phyloP scores from a whole-genome alignment of 768 basidiomycete species.

The Candolleomyces eurysporus region DNA sequence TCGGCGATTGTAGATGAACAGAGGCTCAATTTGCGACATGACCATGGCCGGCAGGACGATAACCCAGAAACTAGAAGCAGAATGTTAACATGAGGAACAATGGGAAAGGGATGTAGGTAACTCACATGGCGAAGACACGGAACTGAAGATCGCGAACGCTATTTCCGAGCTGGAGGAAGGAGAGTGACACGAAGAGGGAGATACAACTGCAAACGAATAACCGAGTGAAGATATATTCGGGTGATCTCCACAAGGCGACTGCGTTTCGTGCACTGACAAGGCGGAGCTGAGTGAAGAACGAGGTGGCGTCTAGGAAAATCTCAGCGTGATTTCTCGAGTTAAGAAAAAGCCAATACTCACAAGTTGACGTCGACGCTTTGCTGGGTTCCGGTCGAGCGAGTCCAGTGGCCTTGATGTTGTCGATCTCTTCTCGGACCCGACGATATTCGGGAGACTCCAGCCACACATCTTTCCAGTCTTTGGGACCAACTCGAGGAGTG shows the following conservation, averaged over 20 bases:
- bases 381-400: conserved; percentile 40
- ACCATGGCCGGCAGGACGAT: conserved; percentile 70
- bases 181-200: conserved; percentile 70
- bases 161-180: conserved; percentile 73
- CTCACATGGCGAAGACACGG: conserved; percentile 76
- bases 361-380: conserved; percentile 42
- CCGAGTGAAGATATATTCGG: conserved; percentile 83
- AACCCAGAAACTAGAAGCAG: conserved; percentile 55
- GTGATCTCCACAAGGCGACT: conserved; percentile 74
- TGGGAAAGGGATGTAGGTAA: conserved; percentile 2
- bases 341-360: conserved; percentile 29
- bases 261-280: conserved; percentile 67
- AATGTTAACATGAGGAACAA: not conserved
- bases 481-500: conserved; percentile 65
- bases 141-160: conserved; percentile 71
- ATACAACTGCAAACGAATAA: conserved; percentile 74
- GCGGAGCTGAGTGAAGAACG: conserved; percentile 71
- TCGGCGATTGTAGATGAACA: conserved; percentile 73
- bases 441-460: conserved; percentile 61
- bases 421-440: conserved; percentile 41
- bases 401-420: conserved; percentile 44
- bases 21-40: conserved; percentile 78
- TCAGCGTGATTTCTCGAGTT: not conserved
- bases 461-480: conserved; percentile 90
- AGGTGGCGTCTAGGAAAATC: conserved; percentile 57